Base-by-base conservation (phyloP, 2,329 filamentous ascomycete genomes). In the Colletotrichum camelliae region DNA sequence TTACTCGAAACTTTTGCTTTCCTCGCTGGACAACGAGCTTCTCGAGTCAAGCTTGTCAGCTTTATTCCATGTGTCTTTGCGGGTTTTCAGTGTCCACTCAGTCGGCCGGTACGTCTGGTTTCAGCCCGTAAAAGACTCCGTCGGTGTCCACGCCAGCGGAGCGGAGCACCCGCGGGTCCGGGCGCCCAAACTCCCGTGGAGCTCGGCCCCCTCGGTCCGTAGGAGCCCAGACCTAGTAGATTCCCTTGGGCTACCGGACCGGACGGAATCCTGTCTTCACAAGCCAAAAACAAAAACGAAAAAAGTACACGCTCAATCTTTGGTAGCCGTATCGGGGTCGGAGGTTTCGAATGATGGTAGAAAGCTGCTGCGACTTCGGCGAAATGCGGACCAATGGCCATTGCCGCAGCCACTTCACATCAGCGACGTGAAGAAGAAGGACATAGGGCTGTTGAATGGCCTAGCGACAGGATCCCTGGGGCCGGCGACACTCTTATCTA, bases 91-190 rank as follows among this genome's bases (percentile, higher is more conserved):
- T 37, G 13, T 8, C 55, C 52, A 35, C 37, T 43, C 55, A 52
- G 57, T 48, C 31, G 64, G 27, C 37, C 58, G 48, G 57, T 7
- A 43, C 37, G 27, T 61, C 24, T 48, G 55, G 37, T 70, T 52
- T 65, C 67, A 65, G 57, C 57, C 64, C 16, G 73, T 66, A 13
- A 52, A 15, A n/a, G 37, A 31, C 52, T 18, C 35, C 39, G 27
- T 21, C 24, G 68, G 18, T 52, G 37, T 12, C 52, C 33, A 31
- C 27, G n/a, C 48, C 35, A 65, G 35, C 39, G 57, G 70, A 64
- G 70, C 70, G 74, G 70, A 65, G 64, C 65, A 69, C 64, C 18
- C 35, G 5, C 43, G 43, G 64, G 70, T 48, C 65, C 74, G 64
- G 73, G 70, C 64, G 48, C 37, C 15, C 29, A 60, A 10, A 5